phyloP scores from a whole-genome alignment of 2,329 filamentous ascomycete species.

The Cladophialophora psammophila region DNA sequence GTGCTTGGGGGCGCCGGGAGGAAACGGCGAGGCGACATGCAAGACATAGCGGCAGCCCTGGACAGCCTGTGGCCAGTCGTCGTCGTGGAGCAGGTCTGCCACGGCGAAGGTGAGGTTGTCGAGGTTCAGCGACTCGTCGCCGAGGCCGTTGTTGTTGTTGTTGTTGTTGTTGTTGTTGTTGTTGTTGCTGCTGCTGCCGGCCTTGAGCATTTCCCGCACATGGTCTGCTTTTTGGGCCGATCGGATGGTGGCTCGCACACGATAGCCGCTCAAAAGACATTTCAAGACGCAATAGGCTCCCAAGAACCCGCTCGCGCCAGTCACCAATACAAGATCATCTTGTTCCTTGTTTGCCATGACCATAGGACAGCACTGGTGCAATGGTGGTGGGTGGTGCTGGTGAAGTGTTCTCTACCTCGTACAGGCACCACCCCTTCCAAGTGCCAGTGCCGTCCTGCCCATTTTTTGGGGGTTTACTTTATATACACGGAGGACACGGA shows the following conservation, averaged over 20 bases:
- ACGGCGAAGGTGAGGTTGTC: slow-evolving; percentile 16
- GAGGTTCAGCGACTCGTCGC: neutral
- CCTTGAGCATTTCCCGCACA: slow-evolving; percentile 4
- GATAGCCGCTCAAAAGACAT: slow-evolving; percentile 10
- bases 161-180: neutral
- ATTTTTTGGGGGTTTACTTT: no score
- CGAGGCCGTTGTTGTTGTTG: neutral
- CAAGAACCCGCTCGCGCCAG: slow-evolving; percentile 13
- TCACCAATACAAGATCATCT: slow-evolving; percentile 16
- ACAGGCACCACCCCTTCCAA: no score
- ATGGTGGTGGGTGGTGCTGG: no score
- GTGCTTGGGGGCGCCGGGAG: slow-evolving; percentile 39
- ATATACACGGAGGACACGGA: no score
- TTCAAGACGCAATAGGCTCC: slow-evolving; percentile 11
- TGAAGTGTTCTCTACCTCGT: no score
- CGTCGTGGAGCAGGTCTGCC: slow-evolving; percentile 15
- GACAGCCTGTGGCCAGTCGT: slow-evolving; percentile 16
- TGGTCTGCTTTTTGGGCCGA: neutral
- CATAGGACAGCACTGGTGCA: no score
- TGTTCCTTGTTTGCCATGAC: neutral
- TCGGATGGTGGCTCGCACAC: slow-evolving; percentile 19
- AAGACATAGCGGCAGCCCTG: slow-evolving; percentile 10
- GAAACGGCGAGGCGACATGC: slow-evolving; percentile 20
- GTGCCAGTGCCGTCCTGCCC: no score
- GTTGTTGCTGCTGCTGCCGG: neutral